phyloP scores from a whole-genome alignment of 2,329 filamentous ascomycete species.

The Claviceps fusiformis region DNA sequence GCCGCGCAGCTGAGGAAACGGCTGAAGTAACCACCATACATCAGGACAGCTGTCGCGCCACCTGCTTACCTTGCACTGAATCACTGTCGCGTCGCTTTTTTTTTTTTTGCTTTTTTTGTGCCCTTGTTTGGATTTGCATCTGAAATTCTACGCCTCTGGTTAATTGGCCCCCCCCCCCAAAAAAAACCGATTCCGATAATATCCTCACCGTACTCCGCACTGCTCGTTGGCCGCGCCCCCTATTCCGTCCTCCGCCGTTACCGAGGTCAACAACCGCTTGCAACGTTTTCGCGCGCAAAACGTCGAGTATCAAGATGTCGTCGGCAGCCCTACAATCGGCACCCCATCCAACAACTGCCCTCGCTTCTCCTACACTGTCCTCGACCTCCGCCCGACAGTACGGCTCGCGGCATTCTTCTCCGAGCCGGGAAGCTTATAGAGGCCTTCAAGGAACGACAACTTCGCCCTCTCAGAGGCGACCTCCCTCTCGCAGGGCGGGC shows the following conservation, averaged over 20 bases:
- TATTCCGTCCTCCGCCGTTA: neutral
- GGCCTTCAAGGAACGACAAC: conserved; percentile 32
- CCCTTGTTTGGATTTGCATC: neutral
- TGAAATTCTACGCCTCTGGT: neutral
- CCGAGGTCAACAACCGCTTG: conserved; percentile 4
- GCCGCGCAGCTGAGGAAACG: conserved; percentile 3
- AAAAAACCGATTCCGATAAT: neutral
- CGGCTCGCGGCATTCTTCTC: conserved; percentile 36
- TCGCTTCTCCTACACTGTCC: conserved; percentile 35
- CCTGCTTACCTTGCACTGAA: neutral
- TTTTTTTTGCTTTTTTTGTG: neutral
- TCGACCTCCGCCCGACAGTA: conserved; percentile 38
- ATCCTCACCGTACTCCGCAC: neutral
- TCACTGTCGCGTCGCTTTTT: neutral
- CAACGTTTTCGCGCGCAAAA: neutral
- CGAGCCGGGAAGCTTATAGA: conserved; percentile 44
- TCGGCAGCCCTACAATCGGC: conserved; percentile 50
- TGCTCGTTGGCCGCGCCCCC: neutral
- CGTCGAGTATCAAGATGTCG: conserved; percentile 21
- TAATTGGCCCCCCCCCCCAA: no score
- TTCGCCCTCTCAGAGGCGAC: conserved; percentile 39
- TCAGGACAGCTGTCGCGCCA: neutral
- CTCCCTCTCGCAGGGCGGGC: conserved; percentile 38
- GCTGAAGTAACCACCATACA: conserved; percentile 1
- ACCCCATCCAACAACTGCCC: conserved; percentile 39